Conservation (phyloP, 2,329 filamentous ascomycete species). For the Aureobasidium uvarum region DNA sequence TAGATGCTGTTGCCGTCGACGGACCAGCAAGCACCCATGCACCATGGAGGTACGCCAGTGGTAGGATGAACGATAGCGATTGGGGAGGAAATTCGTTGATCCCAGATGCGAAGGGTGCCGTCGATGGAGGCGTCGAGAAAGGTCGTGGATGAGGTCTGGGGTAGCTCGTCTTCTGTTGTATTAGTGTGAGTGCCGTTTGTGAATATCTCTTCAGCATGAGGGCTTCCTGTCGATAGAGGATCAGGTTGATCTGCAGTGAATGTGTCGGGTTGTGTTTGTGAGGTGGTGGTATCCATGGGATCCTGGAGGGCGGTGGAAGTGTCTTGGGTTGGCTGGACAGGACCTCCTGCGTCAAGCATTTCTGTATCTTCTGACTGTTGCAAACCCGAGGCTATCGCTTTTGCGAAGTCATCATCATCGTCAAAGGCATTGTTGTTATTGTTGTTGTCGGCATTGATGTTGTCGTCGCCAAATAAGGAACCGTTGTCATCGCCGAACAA, state of each 20-base stretch:
- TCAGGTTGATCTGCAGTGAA: constrained; percentile 25
- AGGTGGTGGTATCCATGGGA: constrained; percentile 4
- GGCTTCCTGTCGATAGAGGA: constrained; percentile 48
- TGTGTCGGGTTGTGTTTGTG: constrained; percentile 17
- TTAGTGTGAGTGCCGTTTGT: constrained; percentile 28
- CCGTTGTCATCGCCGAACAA: constrained; percentile 73
- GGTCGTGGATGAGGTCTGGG: constrained; percentile 65
- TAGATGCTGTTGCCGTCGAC: constrained; percentile 95
- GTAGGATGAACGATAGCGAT: constrained; percentile 75
- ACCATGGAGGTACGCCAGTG: constrained; percentile 85
- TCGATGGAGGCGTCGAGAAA: constrained; percentile 89
- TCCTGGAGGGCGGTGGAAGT: constrained; percentile 25
- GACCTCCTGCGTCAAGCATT: constrained; percentile 47
- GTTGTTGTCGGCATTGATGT: constrained; percentile 52
- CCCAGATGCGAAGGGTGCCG: constrained; percentile 90
- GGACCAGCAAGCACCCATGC: constrained; percentile 95
- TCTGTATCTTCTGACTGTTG: constrained; percentile 42
- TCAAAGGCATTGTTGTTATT: constrained; percentile 57
- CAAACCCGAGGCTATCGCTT: constrained; percentile 62
- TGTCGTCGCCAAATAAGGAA: constrained; percentile 81
- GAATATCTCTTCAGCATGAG: constrained; percentile 49
- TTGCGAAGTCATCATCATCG: constrained; percentile 76
- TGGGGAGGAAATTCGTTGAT: constrained; percentile 71
- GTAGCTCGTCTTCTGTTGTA: constrained; percentile 40
- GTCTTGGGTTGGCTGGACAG: constrained; percentile 43